These are phyloP conservation scores for Miamiensis avidus DNA, from an alignment of 169 alveolate species.

Conservation along the genomic window DNA sequence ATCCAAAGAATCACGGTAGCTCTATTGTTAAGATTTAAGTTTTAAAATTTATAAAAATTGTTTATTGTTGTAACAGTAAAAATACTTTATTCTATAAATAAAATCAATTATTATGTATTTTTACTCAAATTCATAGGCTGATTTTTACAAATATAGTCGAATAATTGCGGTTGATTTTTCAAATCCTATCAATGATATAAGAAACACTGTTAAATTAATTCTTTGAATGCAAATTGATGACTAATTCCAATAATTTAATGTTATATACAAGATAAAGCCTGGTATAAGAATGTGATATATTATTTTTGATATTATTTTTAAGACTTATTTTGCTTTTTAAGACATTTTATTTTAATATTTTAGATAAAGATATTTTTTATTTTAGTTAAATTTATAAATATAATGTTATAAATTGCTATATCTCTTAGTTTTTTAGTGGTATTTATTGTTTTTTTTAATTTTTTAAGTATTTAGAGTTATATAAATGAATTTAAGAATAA, in stretches of 20 bases:
- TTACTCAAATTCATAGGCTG: neutral
- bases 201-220: neutral
- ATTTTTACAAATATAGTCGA: neutral
- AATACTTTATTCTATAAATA: no score
- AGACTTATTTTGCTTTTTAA: neutral
- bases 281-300: neutral
- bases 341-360: no score
- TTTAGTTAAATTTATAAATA: no score
- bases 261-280: neutral
- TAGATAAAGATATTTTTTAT: no score
- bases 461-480: no score
- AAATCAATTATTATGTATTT: neutral
- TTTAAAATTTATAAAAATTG: no score
- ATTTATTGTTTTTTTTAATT: no score
- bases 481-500: no score
- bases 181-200: neutral
- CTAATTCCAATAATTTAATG: neutral
- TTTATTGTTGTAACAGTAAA: no score
- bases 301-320: no score
- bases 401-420: no score
- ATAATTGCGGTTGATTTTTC: neutral
- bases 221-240: neutral
- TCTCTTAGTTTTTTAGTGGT: no score
- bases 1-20: neutral
- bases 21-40: neutral